Evolutionary conservation across 1,284 basidiomycete genomes (phyloP), one percentile per base, ranked within the genome.

Genomic region (Naganishia liquefaciens): DNA sequence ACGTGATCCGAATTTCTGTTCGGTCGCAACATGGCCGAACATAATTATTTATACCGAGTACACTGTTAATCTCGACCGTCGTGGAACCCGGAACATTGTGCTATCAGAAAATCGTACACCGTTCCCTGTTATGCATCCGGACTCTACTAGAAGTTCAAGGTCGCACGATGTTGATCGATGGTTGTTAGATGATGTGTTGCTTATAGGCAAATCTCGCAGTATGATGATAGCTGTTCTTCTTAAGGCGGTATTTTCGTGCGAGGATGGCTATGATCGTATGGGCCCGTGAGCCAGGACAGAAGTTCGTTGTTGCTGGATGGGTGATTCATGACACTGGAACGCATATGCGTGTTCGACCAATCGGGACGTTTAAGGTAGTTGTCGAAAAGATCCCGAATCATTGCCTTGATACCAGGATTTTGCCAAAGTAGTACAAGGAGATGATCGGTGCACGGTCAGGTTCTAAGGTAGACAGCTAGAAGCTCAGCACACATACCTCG

Each of bases 361-460:
- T 60, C 55, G 33, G 55, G 55, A 9, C 55, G 55, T 17, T 40
- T 44, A 30, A 60, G 15, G 19, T 39, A 49, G 37, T 60, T 60
- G 55, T 60, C 55, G 46, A 60, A 60, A 11, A 60, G 27, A 25
- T 60, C 55, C 27, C 39, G 46, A 3, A 60, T n/a, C 55, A 60
- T 60, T 30, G 46, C 47, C 55, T 60, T n/a, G 23, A 25, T 2
- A 19, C 2, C 27, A 25, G 33, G 53, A 27, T n/a, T 17, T 23
- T 15, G 40, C n/a, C 11, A 19, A 9, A 5, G 13, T 7, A 13
- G 33, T 13, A 37, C 10, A 37, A 37, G 33, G 13, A 10, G 7
- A 37, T 37, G 33, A 5, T 2, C 4, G 33, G 33, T 37, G 9
- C 13, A 0, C 2, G 13, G 7, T 37, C 7, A 2, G 6, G 33